Conservation (phyloP, 352 stramenopile genomes). For the Lagenidium giganteum region DNA sequence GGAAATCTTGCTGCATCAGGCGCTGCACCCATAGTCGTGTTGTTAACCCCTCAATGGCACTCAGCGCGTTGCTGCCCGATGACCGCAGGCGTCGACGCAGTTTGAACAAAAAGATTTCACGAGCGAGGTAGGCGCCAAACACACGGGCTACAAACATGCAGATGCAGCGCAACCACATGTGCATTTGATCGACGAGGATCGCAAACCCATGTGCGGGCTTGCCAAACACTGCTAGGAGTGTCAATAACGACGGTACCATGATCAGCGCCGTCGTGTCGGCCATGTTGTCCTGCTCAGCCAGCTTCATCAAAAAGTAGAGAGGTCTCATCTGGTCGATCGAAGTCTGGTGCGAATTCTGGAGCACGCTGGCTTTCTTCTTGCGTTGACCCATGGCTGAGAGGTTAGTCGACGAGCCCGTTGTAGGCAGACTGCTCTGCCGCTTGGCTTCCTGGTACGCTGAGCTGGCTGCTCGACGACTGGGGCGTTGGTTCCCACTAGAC, state of each 20-base stretch:
- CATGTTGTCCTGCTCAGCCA: constrained; percentile 87
- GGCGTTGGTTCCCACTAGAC: too few species aligned
- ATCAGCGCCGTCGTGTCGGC: constrained; percentile 83
- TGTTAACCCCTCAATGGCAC: constrained; percentile 56
- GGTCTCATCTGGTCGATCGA: constrained; percentile 41
- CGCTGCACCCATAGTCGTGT: constrained; percentile 75
- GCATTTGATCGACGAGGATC: constrained; percentile 63
- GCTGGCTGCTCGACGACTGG: too few species aligned
- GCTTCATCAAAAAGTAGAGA: constrained; percentile 86
- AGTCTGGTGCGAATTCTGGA: too few species aligned
- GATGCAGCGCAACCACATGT: constrained; percentile 80
- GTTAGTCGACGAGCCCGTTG: too few species aligned
- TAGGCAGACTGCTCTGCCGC: too few species aligned
- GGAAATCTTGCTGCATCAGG: constrained; percentile 85
- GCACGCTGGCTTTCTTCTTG: too few species aligned
- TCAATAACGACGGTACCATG: constrained; percentile 75
- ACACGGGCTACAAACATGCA: constrained; percentile 81
- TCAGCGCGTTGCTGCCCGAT: constrained; percentile 18
- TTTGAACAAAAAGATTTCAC: constrained; percentile 86
- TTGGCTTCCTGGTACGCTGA: too few species aligned
- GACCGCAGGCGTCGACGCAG: constrained; percentile 48
- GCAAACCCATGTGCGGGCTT: constrained; percentile 55
- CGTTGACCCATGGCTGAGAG: too few species aligned
- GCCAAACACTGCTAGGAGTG: constrained; percentile 68
- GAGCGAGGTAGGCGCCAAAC: constrained; percentile 63